Conservation (phyloP, 768 basidiomycete species). For the Leccinum arenicola region DNA sequence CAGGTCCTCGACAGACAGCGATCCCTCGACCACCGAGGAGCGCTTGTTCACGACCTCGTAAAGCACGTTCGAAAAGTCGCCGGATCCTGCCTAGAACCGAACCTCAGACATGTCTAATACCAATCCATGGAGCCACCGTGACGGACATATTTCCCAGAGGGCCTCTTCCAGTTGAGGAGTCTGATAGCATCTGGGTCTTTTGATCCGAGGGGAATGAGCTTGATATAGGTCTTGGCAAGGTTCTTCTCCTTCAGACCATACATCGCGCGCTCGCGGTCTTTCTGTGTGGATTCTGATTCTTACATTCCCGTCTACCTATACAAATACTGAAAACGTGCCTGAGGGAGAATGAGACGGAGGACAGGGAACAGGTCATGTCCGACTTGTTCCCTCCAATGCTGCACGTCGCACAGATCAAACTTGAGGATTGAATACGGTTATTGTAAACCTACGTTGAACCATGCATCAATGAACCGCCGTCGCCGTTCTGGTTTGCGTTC, state of each 20-base stretch:
- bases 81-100: constrained; percentile 57
- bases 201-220: constrained; percentile 78
- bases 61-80: constrained; percentile 85
- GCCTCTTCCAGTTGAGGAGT: constrained; percentile 88
- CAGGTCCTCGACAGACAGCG: constrained; percentile 76
- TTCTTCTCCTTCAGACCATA: constrained; percentile 96
- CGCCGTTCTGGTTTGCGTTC: constrained; percentile 76
- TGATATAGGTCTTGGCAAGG: constrained; percentile 89
- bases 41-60: constrained; percentile 84
- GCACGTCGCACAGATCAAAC: constrained; percentile 17
- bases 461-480: constrained; percentile 63
- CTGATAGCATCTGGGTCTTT: constrained; percentile 80
- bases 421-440: not conserved
- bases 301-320: not conserved
- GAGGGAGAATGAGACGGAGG: constrained; percentile 85
- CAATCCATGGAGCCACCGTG: constrained; percentile 2
- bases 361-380: constrained; percentile 90
- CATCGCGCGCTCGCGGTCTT: constrained; percentile 89
- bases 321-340: constrained; percentile 44
- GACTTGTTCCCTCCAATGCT: constrained; percentile 86
- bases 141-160: constrained; percentile 62
- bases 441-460: constrained; percentile 69
- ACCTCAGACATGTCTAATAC: not conserved
- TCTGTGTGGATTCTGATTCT: constrained; percentile 44
- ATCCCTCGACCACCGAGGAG: constrained; percentile 74